Evolutionary conservation across 805 yeast species (phyloP).

Genomic region (Starmerella lactis-condensi): DNA sequence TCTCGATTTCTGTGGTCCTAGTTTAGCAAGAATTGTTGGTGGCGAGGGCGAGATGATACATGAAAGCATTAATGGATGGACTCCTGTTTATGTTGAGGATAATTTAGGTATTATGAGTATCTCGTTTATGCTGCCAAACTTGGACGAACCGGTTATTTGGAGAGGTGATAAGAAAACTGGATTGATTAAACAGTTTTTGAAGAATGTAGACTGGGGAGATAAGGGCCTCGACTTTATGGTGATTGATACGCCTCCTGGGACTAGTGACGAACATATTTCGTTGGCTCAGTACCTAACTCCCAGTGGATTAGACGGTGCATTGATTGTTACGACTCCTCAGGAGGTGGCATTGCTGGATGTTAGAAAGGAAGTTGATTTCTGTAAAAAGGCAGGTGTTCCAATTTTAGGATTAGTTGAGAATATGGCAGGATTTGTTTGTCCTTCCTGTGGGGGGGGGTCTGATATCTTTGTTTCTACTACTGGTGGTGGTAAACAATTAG

Average conservation of each 20-base stretch:
- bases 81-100: constrained; percentile 90
- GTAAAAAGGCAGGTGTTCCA: constrained; percentile 73
- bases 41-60: constrained; percentile 74
- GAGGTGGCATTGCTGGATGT: constrained; percentile 92
- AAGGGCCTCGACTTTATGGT: constrained; percentile 48
- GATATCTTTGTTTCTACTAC: constrained; percentile 87
- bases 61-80: constrained; percentile 83
- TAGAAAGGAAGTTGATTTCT: constrained; percentile 86
- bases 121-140: constrained; percentile 82
- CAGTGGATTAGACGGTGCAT: constrained; percentile 85
- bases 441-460: constrained; percentile 76
- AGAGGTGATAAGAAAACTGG: constrained; percentile 92
- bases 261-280: constrained; percentile 89
- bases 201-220: constrained; percentile 86
- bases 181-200: constrained; percentile 76
- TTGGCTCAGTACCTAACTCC: constrained; percentile 77
- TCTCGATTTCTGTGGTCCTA: constrained; percentile 93
- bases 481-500: constrained; percentile 80
- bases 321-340: constrained; percentile 91
- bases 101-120: constrained; percentile 91
- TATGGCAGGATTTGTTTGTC: constrained; percentile 98
- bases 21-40: constrained; percentile 86
- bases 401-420: constrained; percentile 86
- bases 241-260: constrained; percentile 97
- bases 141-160: constrained; percentile 91